These are phyloP conservation scores for Heterobasidion irregulare DNA, from an alignment of 1,284 basidiomycete genomes.

Conservation along the genomic window DNA sequence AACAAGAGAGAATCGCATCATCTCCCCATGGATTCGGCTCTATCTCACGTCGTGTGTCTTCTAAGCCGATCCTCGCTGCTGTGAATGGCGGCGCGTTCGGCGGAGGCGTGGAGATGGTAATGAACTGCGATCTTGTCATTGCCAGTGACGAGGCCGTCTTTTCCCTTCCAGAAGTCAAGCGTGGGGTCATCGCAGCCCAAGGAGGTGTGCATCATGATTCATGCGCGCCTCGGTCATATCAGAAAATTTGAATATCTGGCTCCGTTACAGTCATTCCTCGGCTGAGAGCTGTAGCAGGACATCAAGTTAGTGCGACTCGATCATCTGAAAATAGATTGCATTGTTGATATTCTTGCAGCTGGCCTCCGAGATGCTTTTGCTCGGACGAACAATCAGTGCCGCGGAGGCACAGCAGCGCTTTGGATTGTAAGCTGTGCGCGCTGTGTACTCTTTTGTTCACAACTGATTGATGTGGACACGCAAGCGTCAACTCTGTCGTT, in stretches of 20 bases:
- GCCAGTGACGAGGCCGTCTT: conserved; percentile 66
- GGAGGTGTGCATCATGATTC: conserved; percentile 46
- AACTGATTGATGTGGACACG: conserved; percentile 1
- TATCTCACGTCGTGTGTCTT: conserved; percentile 57
- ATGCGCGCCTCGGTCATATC: not conserved
- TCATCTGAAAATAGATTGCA: not conserved
- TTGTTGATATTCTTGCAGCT: conserved; percentile 30
- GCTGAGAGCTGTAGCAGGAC: conserved; percentile 50
- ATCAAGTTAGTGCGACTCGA: conserved; percentile 41
- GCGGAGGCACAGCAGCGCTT: conserved; percentile 62
- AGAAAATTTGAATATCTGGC: not conserved
- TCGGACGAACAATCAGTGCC: conserved; percentile 62
- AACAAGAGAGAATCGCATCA: conserved; percentile 31
- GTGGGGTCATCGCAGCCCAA: conserved; percentile 69
- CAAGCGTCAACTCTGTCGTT: conserved; percentile 65
- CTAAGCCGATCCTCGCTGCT: conserved; percentile 79
- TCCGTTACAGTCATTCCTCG: conserved; percentile 48
- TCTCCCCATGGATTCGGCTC: conserved; percentile 67
- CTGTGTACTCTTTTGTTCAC: conserved; percentile 2
- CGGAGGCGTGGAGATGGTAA: conserved; percentile 71
- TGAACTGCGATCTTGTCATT: conserved; percentile 83
- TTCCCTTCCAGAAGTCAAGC: conserved; percentile 74
- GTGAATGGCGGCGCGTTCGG: conserved; percentile 77
- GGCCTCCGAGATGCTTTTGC: conserved; percentile 72
- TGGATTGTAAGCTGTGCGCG: conserved; percentile 50